A percentile compares a stretch with the other conserved stretches of the same genome.
These are phyloP conservation scores for Aspergillus felis DNA, from an alignment of 2,329 filamentous ascomycete species.

Conservation along the genomic window DNA sequence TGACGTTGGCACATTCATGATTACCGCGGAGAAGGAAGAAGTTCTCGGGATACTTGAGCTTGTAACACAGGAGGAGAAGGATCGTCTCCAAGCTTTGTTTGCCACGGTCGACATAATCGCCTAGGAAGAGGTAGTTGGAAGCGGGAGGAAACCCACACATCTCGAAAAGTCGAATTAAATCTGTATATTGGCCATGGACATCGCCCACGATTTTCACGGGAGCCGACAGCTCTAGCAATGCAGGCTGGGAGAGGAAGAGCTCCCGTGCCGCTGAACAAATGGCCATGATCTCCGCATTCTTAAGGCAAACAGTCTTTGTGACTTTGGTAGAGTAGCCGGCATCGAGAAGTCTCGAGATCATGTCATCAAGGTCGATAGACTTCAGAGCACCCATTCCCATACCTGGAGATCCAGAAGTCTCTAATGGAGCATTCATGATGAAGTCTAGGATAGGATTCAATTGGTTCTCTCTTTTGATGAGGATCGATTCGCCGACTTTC, in stretches of 20 bases:
- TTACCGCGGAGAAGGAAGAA: constrained; percentile 94
- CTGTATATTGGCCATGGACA: constrained; percentile 94
- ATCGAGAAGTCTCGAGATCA: constrained; percentile 90
- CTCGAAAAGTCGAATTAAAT: constrained; percentile 94
- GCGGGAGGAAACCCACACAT: constrained; percentile 96
- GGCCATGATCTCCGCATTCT: constrained; percentile 94
- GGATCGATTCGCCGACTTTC: constrained; percentile 80
- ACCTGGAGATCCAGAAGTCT: constrained; percentile 48
- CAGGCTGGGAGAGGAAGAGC: constrained; percentile 84
- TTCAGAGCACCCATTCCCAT: constrained; percentile 90
- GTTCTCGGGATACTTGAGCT: constrained; percentile 95
- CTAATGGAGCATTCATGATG: constrained; percentile 38
- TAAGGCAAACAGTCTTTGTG: constrained; percentile 93
- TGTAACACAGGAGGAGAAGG: constrained; percentile 87
- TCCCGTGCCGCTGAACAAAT: constrained; percentile 89
- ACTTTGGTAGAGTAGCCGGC: constrained; percentile 95
- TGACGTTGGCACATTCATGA: constrained; percentile 95
- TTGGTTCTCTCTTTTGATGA: constrained; percentile 73
- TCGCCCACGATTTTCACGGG: constrained; percentile 98
- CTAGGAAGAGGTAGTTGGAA: constrained; percentile 89
- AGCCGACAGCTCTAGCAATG: constrained; percentile 83
- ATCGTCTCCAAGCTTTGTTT: constrained; percentile 97
- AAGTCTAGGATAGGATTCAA: constrained; percentile 63
- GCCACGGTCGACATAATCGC: constrained; percentile 93
- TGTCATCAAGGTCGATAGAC: constrained; percentile 90